A percentile compares a stretch with the other conserved stretches of the same genome.
Evolutionary conservation across 1,284 basidiomycete species (phyloP).

Genomic region (Trichosporon ovoides): DNA sequence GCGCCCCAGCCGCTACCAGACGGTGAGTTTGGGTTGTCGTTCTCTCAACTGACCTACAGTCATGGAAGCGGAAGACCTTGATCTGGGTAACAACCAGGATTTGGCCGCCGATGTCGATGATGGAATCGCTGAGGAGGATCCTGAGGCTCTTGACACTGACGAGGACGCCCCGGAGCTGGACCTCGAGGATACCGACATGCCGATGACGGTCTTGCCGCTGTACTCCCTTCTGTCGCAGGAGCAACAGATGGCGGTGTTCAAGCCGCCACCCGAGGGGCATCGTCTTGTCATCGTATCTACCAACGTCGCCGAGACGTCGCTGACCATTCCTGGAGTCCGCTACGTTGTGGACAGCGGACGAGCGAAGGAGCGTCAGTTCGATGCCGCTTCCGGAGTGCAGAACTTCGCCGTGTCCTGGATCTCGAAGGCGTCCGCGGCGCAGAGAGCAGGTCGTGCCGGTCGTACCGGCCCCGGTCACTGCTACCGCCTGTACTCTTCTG

Average conservation of each 20-base stretch:
- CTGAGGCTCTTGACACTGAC: slow-evolving; percentile 49
- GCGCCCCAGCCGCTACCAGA: slow-evolving; percentile 24
- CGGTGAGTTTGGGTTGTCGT: slow-evolving; percentile 55
- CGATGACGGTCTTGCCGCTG: slow-evolving; percentile 66
- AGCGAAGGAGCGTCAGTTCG: slow-evolving; percentile 70
- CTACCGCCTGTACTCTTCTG: slow-evolving; percentile 67
- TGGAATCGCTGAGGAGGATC: slow-evolving; percentile 47
- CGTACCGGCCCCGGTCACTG: slow-evolving; percentile 74
- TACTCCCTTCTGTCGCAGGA: slow-evolving; percentile 68
- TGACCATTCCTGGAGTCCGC: slow-evolving; percentile 69
- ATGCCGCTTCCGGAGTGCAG: slow-evolving; percentile 60
- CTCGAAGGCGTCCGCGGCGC: slow-evolving; percentile 68
- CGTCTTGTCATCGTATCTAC: slow-evolving; percentile 69
- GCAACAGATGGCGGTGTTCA: slow-evolving; percentile 69
- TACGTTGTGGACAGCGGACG: slow-evolving; percentile 74
- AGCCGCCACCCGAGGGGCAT: slow-evolving; percentile 58
- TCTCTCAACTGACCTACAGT: slow-evolving; percentile 29
- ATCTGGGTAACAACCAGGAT: slow-evolving; percentile 47
- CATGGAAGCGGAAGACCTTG: slow-evolving; percentile 49
- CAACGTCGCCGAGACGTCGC: slow-evolving; percentile 72
- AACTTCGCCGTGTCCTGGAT: slow-evolving; percentile 69
- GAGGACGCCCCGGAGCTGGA: slow-evolving; percentile 46
- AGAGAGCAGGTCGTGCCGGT: slow-evolving; percentile 68
- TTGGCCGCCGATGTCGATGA: slow-evolving; percentile 52
- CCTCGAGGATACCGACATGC: slow-evolving; percentile 50